Evolutionary conservation across 768 basidiomycete species (phyloP).

Genomic region (Sporobolomyces phaffii): DNA sequence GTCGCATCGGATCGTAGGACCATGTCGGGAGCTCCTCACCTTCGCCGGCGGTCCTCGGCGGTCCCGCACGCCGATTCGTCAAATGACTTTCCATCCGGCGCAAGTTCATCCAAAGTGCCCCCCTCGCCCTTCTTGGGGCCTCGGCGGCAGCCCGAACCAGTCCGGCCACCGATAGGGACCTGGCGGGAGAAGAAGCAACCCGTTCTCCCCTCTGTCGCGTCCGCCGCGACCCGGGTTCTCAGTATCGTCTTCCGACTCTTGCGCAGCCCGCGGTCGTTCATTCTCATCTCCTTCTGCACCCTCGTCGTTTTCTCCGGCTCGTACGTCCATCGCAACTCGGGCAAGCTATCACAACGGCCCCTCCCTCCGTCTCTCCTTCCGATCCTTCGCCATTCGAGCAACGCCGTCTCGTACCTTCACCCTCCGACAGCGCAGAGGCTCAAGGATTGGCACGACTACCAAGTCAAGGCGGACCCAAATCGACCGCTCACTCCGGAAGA

Average conservation of each 20-base stretch:
- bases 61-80: not conserved
- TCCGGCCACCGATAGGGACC: not conserved
- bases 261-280: not conserved
- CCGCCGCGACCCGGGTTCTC: constrained; percentile 7
- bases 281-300: not conserved
- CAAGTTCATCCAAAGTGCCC: not conserved
- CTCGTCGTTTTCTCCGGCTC: constrained; percentile 10
- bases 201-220: not conserved
- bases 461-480: constrained; percentile 17
- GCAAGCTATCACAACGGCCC: constrained; percentile 14
- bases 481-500: constrained; percentile 32
- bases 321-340: constrained; percentile 10
- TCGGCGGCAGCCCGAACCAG: not conserved
- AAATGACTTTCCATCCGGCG: not conserved
- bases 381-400: constrained; percentile 31
- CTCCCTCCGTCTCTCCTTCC: constrained; percentile 32
- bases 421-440: constrained; percentile 18
- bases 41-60: not conserved
- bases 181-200: constrained; percentile 3
- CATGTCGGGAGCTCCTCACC: constrained; percentile 14
- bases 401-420: constrained; percentile 23
- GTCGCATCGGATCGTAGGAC: not conserved
- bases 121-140: constrained; percentile 1
- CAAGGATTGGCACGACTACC: constrained; percentile 37
- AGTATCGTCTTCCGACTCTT: constrained; percentile 7